These are phyloP conservation scores for Aspergillus cavernicola DNA, from an alignment of 495 filamentous ascomycete genomes.

Conservation along the genomic window DNA sequence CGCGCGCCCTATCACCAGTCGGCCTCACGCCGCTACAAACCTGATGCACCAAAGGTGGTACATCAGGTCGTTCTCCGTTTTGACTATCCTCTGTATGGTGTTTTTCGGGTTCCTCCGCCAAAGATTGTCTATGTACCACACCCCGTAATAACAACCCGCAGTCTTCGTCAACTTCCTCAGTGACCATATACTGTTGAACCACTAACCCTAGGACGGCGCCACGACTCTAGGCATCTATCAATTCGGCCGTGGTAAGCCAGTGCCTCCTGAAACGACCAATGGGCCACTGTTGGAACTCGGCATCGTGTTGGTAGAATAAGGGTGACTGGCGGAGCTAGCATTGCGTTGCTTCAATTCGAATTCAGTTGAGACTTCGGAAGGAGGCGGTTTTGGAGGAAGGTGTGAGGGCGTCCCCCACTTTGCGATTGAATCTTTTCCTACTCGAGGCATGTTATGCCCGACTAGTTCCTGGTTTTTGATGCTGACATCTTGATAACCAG, in stretches of 20 bases:
- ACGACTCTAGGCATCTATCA: slow-evolving; percentile 8
- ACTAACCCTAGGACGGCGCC: background rate
- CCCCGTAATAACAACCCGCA: background rate
- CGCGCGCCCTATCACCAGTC: too few relatives aligned
- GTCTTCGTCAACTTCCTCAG: background rate
- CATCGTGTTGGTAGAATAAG: slow-evolving; percentile 24
- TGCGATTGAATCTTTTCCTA: slow-evolving; percentile 40
- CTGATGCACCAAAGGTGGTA: background rate
- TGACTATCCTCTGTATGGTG: background rate
- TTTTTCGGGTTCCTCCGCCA: background rate
- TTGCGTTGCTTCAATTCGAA: slow-evolving; percentile 38
- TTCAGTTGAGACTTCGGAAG: slow-evolving; percentile 47
- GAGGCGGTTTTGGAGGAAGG: slow-evolving; percentile 53
- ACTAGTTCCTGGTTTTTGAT: slow-evolving; percentile 22
- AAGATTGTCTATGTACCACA: slow-evolving; percentile 2
- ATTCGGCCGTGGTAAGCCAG: slow-evolving; percentile 22
- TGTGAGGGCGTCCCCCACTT: slow-evolving; percentile 56
- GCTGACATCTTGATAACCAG: slow-evolving; percentile 33
- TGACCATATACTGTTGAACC: background rate
- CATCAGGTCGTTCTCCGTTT: slow-evolving; percentile 5
- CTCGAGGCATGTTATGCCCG: slow-evolving; percentile 19
- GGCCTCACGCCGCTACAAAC: background rate
- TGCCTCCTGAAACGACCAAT: slow-evolving; percentile 42
- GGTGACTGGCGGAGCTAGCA: slow-evolving; percentile 16
- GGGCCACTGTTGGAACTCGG: slow-evolving; percentile 33